A percentile compares a stretch with the other conserved stretches of the same genome.
Evolutionary conservation across 1,139 yeast species (phyloP).

Genomic region (Debaryomycetaceae sp.): DNA sequence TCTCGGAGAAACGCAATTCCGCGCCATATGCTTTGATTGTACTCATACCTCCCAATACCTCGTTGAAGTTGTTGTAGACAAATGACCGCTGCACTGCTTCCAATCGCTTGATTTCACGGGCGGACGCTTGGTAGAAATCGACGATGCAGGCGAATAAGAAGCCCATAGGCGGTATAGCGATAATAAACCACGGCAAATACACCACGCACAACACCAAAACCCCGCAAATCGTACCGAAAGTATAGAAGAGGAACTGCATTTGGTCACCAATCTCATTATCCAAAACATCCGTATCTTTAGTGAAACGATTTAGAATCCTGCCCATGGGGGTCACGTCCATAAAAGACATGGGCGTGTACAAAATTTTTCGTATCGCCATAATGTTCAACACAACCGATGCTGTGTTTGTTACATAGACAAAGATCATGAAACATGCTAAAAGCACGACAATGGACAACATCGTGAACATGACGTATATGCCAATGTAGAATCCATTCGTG

Average conservation of each 20-base stretch:
- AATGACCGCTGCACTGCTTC: conserved; percentile 12
- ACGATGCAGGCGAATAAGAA: conserved; percentile 7
- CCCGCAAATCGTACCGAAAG: conserved; percentile 45
- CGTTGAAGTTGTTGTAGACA: conserved; percentile 13
- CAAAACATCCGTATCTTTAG: conserved; percentile 73
- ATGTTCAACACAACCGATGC: conserved; percentile 29
- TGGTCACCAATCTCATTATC: conserved; percentile 63
- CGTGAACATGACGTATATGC: conserved; percentile 12
- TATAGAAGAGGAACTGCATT: conserved; percentile 35
- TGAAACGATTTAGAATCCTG: conserved; percentile 47
- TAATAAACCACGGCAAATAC: conserved; percentile 37
- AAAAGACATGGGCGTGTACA: conserved; percentile 44
- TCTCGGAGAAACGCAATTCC: conserved; percentile 6
- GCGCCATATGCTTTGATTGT: conserved; percentile 10
- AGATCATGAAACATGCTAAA: conserved; percentile 3
- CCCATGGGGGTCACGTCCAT: conserved; percentile 53
- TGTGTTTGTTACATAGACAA: conserved; percentile 4
- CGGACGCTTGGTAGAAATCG: conserved; percentile 11
- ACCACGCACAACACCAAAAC: conserved; percentile 54
- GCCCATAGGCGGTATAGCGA: conserved; percentile 10
- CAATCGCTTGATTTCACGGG: conserved; percentile 11
- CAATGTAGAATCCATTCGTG: conserved; percentile 20
- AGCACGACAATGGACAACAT: conserved; percentile 4
- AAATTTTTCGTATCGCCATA: conserved; percentile 24
- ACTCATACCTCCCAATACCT: conserved; percentile 10